A percentile compares a stretch with the other conserved stretches of the same genome.
phyloP scores from a whole-genome alignment of 2,329 filamentous ascomycete genomes.

The Paecilomyces variotii region DNA sequence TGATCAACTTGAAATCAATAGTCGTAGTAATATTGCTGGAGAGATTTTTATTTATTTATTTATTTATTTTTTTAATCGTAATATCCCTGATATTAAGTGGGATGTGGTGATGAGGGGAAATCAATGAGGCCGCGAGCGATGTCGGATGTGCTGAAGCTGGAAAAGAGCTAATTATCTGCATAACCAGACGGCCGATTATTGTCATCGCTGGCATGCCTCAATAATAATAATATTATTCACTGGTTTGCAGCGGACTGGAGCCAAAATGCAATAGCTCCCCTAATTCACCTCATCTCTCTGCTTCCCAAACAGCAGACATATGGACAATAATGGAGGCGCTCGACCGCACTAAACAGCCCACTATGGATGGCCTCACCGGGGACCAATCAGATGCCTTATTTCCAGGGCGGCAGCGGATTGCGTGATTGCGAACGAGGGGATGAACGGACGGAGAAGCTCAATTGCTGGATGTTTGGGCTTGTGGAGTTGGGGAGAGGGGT shows the following conservation, averaged over 20 bases:
- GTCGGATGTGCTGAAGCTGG: not conserved
- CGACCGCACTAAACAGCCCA: constrained; percentile 19
- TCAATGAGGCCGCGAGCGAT: not conserved
- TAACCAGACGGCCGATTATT: no score
- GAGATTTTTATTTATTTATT: not conserved
- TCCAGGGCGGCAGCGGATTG: constrained; percentile 24
- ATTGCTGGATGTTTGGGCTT: constrained; percentile 1
- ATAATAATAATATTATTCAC: no score
- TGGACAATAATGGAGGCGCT: not conserved
- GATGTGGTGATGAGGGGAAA: not conserved
- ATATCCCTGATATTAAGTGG: not conserved
- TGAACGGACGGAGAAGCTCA: constrained; percentile 8
- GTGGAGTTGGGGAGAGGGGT: constrained; percentile 8
- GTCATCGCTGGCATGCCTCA: no score
- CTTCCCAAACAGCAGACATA: not conserved
- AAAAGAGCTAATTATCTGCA: no score
- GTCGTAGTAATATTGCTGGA: no score
- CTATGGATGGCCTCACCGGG: constrained; percentile 1
- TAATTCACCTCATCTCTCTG: not conserved
- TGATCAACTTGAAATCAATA: not conserved
- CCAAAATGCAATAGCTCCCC: not conserved
- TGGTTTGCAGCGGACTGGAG: not conserved
- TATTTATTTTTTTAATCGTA: not conserved
- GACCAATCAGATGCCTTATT: constrained; percentile 23
- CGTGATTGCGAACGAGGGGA: constrained; percentile 21